Evolutionary conservation across 2,329 filamentous ascomycete genomes (phyloP).

Genomic region (Pseudogymnoascus sp.): DNA sequence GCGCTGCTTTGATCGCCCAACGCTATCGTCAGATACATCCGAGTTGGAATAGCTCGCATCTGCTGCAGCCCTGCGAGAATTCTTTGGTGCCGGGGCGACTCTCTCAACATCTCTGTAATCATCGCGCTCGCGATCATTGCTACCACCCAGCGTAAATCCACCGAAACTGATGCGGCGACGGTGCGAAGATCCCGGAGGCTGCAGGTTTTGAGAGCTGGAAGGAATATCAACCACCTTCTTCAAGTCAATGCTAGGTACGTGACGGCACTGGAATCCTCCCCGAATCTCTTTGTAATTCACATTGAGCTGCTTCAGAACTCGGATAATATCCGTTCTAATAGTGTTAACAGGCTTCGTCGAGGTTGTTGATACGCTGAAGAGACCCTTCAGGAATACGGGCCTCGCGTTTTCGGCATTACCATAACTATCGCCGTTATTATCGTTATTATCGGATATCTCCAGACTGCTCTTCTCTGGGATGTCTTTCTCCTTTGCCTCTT

Average conservation of each 20-base stretch:
- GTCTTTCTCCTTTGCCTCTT: constrained; percentile 64
- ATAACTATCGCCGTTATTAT: constrained; percentile 51
- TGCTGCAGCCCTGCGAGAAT: constrained; percentile 36
- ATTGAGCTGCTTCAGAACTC: constrained; percentile 77
- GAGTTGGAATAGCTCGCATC: constrained; percentile 78
- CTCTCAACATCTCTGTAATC: constrained; percentile 57
- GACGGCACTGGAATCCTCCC: constrained; percentile 84
- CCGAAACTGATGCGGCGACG: constrained; percentile 78
- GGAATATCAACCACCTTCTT: constrained; percentile 59
- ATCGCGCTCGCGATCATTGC: constrained; percentile 59
- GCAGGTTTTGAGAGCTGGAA: constrained; percentile 39
- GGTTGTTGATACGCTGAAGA: constrained; percentile 96
- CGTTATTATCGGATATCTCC: constrained; percentile 58
- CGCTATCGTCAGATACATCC: constrained; percentile 74
- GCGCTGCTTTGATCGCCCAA: constrained; percentile 45
- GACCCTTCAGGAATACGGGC: constrained; percentile 88
- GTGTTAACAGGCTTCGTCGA: constrained; percentile 81
- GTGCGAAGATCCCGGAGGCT: constrained; percentile 43
- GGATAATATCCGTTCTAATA: constrained; percentile 83
- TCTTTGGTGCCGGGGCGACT: constrained; percentile 41
- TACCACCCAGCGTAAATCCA: constrained; percentile 48
- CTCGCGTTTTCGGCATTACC: constrained; percentile 74
- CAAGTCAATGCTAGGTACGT: constrained; percentile 81
- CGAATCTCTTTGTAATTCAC: constrained; percentile 91
- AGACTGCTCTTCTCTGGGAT: constrained; percentile 87